Evolutionary conservation across 2,329 filamentous ascomycete species (phyloP), one percentile per base, ranked within the genome.

Genomic region (Zasmidium cellare): DNA sequence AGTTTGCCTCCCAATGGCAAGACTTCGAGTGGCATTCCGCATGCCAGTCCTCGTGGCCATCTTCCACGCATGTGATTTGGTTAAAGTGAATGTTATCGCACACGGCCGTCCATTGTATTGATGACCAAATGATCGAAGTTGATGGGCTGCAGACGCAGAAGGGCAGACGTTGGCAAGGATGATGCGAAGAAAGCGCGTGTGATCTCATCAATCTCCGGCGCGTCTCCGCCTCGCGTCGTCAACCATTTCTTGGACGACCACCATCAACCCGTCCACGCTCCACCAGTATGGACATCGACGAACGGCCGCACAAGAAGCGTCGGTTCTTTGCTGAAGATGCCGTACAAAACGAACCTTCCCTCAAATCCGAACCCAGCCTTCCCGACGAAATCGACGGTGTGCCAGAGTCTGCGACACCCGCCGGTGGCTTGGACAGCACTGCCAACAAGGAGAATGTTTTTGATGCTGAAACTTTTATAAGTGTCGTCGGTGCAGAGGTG

Each of bases 301-400:
- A 83, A 46, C 75, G 82, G 19, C 85, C 85, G 3, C 71, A 74
- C 22, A 88, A 88, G 73, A 86, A 85, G 72, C 78, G 83, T 60
- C 81, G 85, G 24, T 87, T 87, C 73, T 87, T 88, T 64, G 76
- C 80, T 16, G 82, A 86, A 46, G 79, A 82, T 24, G 72, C 75
- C 6, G 55, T 67, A 9, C 67, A 59, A 48, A 49, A 65, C 46
- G 63, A 71, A 44, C 52, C 60, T 25, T 65, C 69, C 11, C 64
- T 71, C 25, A 62, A 66, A 14, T 56, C 68, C 22, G 67, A 72
- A 47, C 63, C 71, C 2, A 71, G 71, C 19, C 66, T 69, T 18
- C 69, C 69, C n/a, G 69, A 75, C 50, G 66, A 72, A 38, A 47
- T 65, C 19, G 60, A 70, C 51, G 66, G 71, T 55, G 67, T 72